These are phyloP conservation scores for Macrolepiota fuliginosa DNA, from an alignment of 768 basidiomycete genomes.

Conservation along the genomic window DNA sequence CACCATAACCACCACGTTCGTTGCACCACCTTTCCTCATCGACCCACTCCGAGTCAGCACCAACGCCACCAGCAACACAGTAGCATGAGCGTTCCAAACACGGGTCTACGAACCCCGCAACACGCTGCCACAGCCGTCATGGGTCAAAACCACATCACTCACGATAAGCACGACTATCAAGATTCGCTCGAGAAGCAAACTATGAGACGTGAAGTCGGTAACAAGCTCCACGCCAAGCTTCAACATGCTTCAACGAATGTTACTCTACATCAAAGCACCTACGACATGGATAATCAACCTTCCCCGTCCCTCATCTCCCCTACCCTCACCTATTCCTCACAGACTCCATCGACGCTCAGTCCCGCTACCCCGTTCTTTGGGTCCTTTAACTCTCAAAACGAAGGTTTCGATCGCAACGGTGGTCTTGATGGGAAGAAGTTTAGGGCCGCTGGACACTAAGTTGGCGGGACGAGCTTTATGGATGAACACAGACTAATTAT, in stretches of 20 bases:
- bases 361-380: slow-evolving; percentile 73
- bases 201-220: slow-evolving; percentile 24
- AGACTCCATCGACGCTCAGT: slow-evolving; percentile 63
- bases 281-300: slow-evolving; percentile 11
- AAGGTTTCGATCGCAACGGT: slow-evolving; percentile 21
- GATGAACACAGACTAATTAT: not conserved
- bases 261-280: slow-evolving; percentile 4
- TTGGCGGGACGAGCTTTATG: not conserved
- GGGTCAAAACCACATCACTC: slow-evolving; percentile 17
- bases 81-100: slow-evolving; percentile 43
- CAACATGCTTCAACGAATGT: slow-evolving; percentile 4
- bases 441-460: slow-evolving; percentile 1
- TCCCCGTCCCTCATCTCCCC: slow-evolving; percentile 59
- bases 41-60: slow-evolving; percentile 24
- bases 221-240: slow-evolving; percentile 13
- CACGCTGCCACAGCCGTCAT: slow-evolving; percentile 28
- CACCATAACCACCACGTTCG: slow-evolving; percentile 38
- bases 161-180: slow-evolving; percentile 22
- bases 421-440: slow-evolving; percentile 9
- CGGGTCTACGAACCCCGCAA: slow-evolving; percentile 30
- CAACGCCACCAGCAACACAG: slow-evolving; percentile 45
- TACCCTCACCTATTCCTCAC: slow-evolving; percentile 66
- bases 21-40: slow-evolving; percentile 45
- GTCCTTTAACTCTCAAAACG: slow-evolving; percentile 41
- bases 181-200: slow-evolving; percentile 18